Evolutionary conservation across 2,329 filamentous ascomycete species (phyloP), one percentile per base, ranked within the genome.

Genomic region (Elsinoe batatas): DNA sequence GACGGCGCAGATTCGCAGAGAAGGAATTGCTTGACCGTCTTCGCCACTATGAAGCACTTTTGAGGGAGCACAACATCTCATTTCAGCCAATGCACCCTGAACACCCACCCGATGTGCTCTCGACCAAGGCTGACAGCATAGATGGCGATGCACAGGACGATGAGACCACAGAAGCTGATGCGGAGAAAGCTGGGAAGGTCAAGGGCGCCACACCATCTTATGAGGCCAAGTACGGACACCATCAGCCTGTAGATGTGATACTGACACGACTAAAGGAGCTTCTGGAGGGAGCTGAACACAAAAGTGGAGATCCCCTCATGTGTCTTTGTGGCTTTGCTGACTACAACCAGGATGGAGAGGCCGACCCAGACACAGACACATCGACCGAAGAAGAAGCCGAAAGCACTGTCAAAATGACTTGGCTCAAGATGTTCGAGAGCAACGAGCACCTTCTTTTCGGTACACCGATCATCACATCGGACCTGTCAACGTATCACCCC

Each of bases 21-120:
- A 79, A 79, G 64, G 84, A 87, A 57, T 73, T 90, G 38, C 72
- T 88, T 53, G 81, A 86, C 5, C 80, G 83, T n/a, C 72, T 89
- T 18, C 79, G 77, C 54, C 78, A 79, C 50, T 89, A 89, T 62
- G 87, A 90, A 69, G 67, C 71, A 5, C 71, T 90, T 38, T 73
- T 90, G 32, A 75, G 76, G 54, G 77, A 85, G 66, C 76, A 88
- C 62, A 79, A 82, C 51, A 79, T 90, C 63, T 70, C 76, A n/a
- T 87, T 89, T 61, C 81, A 88, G 50, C 77, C 83, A 13, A 76
- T 87, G 17, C 79, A 80, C 61, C 38, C 61, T 1, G 26, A 38
- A 11, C 32, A 30, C 18, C 33, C 32, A 17, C 12, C 58, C 50
- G 57, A 37, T 53, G 61, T 13, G 11, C 53, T 53, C 2, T 59